These are phyloP conservation scores for Epichloe glyceriae DNA, from an alignment of 2,329 filamentous ascomycete species.

Conservation along the genomic window DNA sequence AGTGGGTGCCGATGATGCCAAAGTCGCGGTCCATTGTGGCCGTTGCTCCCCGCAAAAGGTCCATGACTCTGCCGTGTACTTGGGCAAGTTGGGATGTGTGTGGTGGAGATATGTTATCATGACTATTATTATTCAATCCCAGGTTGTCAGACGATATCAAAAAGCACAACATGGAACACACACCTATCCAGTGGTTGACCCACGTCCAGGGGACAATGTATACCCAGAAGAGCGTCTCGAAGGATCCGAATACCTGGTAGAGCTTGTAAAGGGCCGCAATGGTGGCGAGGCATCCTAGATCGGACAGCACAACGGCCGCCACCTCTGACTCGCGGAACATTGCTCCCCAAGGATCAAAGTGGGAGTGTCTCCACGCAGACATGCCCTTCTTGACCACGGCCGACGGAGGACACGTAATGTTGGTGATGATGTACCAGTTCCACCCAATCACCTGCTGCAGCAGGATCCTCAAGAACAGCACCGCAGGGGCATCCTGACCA, in stretches of 20 bases:
- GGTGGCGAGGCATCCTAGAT: conserved; percentile 42
- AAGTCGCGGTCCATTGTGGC: conserved; percentile 51
- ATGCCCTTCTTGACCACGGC: conserved; percentile 2
- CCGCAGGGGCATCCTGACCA: conserved; percentile 50
- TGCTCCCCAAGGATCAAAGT: conserved; percentile 48
- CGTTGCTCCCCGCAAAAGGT: conserved; percentile 47
- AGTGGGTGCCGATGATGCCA: conserved; percentile 46
- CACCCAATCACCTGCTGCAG: conserved; percentile 52
- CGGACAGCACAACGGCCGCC: conserved; percentile 42
- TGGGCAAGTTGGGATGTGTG: conserved; percentile 18
- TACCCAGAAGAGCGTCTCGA: conserved; percentile 39
- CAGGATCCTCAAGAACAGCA: conserved; percentile 40
- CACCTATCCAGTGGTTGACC: conserved; percentile 59
- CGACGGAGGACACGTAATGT: conserved; percentile 26
- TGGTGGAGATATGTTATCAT: conserved; percentile 67
- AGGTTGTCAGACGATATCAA: too few relatives aligned
- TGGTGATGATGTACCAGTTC: conserved; percentile 50
- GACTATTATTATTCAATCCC: conserved; percentile 34
- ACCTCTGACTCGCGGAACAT: conserved; percentile 48
- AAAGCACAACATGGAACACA: background rate
- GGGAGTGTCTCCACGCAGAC: conserved; percentile 29
- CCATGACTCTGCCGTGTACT: conserved; percentile 44
- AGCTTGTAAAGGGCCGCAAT: conserved; percentile 27
- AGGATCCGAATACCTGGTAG: conserved; percentile 41
- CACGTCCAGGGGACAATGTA: conserved; percentile 55